A percentile compares a stretch with the other conserved stretches of the same genome.
Evolutionary conservation across 345 rosid species (phyloP).

Genomic region (Iberis pinnata): DNA sequence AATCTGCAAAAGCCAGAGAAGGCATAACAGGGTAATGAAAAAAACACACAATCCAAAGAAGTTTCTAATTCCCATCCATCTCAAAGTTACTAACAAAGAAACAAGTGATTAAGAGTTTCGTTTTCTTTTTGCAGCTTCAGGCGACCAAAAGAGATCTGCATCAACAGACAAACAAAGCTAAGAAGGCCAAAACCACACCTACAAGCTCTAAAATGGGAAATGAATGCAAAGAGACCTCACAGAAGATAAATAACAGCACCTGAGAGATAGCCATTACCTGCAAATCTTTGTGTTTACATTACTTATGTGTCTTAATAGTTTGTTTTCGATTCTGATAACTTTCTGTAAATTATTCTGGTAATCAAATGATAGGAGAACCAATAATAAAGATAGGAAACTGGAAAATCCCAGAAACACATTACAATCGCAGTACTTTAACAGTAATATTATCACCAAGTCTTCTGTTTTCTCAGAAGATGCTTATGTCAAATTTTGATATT

Average conservation of each 20-base stretch:
- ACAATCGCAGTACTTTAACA: slow-evolving; percentile 4
- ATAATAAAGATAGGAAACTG: neutral
- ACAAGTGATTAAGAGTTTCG: neutral
- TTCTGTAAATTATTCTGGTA: slow-evolving; percentile 15
- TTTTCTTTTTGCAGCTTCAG: slow-evolving; percentile 28
- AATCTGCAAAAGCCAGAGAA: slow-evolving; percentile 40
- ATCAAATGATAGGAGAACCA: neutral
- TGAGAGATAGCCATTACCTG: slow-evolving; percentile 2
- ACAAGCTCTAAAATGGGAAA: slow-evolving; percentile 28
- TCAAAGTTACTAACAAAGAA: slow-evolving; percentile 6
- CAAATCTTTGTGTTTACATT: neutral
- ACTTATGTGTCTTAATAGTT: neutral
- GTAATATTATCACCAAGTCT: slow-evolving; percentile 7
- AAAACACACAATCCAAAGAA: slow-evolving; percentile 1
- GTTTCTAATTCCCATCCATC: neutral
- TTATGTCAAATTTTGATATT: slow-evolving; percentile 17
- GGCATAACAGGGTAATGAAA: slow-evolving; percentile 35
- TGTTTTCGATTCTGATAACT: neutral
- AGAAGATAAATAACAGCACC: neutral
- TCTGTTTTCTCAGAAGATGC: neutral
- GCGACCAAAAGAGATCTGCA: slow-evolving; percentile 31
- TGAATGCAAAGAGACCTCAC: slow-evolving; percentile 18
- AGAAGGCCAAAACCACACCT: slow-evolving; percentile 31
- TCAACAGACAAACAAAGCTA: slow-evolving; percentile 30
- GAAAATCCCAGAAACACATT: slow-evolving; percentile 13